Percentiles rank a stretch among this genome's conserved stretches.
Conservation (phyloP, 2,329 filamentous ascomycete genomes). For the Aureobasidium musti region DNA sequence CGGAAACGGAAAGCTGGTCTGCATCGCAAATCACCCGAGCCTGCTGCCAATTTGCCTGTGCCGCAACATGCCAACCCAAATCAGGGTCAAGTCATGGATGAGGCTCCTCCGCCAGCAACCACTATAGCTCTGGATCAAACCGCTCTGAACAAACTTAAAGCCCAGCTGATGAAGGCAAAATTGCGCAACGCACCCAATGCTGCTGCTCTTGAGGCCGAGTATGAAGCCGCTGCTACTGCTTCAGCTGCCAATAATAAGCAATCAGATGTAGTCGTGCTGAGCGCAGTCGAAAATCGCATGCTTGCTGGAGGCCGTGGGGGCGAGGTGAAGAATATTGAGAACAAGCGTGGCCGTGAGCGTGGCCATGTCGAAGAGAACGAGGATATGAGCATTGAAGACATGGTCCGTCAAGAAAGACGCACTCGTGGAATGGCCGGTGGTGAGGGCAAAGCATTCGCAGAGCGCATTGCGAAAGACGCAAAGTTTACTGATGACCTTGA, state of each 20-base stretch:
- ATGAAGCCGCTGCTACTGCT: slow-evolving; percentile 70
- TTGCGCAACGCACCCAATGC: slow-evolving; percentile 75
- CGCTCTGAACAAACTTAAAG: slow-evolving; percentile 82
- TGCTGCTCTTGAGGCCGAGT: slow-evolving; percentile 76
- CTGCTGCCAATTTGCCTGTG: slow-evolving; percentile 4
- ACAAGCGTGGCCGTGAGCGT: slow-evolving; percentile 78
- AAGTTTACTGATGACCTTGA: slow-evolving; percentile 93
- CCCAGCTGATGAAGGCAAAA: slow-evolving; percentile 95
- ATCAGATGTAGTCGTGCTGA: slow-evolving; percentile 73
- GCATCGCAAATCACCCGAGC: slow-evolving; percentile 43
- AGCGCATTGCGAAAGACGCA: slow-evolving; percentile 88
- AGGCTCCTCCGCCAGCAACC: slow-evolving; percentile 54
- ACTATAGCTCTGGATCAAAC: slow-evolving; percentile 69
- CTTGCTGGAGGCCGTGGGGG: slow-evolving; percentile 71
- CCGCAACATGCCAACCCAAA: slow-evolving; percentile 33
- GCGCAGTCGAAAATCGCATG: slow-evolving; percentile 86
- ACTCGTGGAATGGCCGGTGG: slow-evolving; percentile 76
- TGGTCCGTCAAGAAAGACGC: slow-evolving; percentile 91
- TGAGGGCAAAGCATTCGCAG: slow-evolving; percentile 79
- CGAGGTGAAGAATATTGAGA: slow-evolving; percentile 77
- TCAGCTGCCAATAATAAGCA: slow-evolving; percentile 58
- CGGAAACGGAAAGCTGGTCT: slow-evolving; percentile 64
- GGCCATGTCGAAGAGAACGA: slow-evolving; percentile 87
- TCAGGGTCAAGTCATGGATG: slow-evolving; percentile 61
- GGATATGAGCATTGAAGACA: slow-evolving; percentile 94